These are phyloP conservation scores for Arthrobotrys entomopaga DNA, from an alignment of 2,329 filamentous ascomycete genomes.

Conservation along the genomic window DNA sequence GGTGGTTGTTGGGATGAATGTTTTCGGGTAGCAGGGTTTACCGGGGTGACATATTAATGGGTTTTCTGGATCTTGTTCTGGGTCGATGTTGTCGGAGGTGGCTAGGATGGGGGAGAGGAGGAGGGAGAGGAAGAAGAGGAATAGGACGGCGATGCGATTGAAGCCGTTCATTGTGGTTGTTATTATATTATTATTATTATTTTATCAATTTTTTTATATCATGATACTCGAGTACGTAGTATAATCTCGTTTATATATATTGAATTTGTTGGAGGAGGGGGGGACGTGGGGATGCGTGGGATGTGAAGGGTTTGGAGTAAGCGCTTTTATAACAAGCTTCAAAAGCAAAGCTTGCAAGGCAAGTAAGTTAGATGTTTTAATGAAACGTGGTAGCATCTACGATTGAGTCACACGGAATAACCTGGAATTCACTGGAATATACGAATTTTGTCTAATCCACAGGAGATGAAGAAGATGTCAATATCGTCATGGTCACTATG, in stretches of 20 bases:
- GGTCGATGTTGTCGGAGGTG: conserved; percentile 1
- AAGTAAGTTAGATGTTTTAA: neutral
- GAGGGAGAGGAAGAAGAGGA: conserved; percentile 44
- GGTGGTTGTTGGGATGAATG: conserved; percentile 73
- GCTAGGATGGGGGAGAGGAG: conserved; percentile 42
- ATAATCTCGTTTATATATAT: too few species aligned
- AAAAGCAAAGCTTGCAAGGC: too few species aligned
- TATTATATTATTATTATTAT: too few species aligned
- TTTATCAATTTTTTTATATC: too few species aligned
- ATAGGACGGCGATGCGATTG: conserved; percentile 33
- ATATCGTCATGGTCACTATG: neutral
- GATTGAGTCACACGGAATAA: conserved; percentile 14
- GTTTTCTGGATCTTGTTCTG: conserved; percentile 3
- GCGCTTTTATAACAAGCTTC: conserved; percentile 13
- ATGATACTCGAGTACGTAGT: too few species aligned
- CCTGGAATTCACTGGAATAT: neutral
- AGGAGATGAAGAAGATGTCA: conserved; percentile 3
- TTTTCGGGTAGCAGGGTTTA: conserved; percentile 72
- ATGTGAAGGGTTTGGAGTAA: conserved; percentile 4
- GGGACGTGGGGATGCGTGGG: neutral
- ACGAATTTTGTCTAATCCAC: too few species aligned
- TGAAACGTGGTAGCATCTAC: conserved; percentile 39
- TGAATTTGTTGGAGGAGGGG: neutral
- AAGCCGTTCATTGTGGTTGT: conserved; percentile 40
- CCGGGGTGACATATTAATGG: conserved; percentile 71